A percentile compares a stretch with the other conserved stretches of the same genome.
These are phyloP conservation scores for Atkinsonella hypoxylon DNA, from an alignment of 2,329 filamentous ascomycete genomes.

Conservation along the genomic window DNA sequence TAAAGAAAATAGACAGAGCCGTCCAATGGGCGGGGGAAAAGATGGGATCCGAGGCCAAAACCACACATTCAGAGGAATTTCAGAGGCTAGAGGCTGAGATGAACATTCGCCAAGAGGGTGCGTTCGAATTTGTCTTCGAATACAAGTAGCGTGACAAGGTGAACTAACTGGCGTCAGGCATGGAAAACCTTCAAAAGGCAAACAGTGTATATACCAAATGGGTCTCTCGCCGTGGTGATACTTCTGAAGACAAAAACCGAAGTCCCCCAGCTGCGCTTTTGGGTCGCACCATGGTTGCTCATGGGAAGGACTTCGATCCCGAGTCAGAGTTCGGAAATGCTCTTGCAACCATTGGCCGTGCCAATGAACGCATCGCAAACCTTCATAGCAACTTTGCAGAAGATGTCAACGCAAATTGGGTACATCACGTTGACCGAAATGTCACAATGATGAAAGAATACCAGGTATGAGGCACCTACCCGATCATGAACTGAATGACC, in stretches of 20 bases:
- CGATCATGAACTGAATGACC: not conserved
- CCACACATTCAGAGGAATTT: conserved; percentile 80
- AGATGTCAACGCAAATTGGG: conserved; percentile 70
- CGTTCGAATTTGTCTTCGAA: not conserved
- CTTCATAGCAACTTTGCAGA: conserved; percentile 75
- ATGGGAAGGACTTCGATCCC: conserved; percentile 85
- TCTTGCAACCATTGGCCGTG: conserved; percentile 65
- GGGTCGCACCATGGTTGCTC: conserved; percentile 72
- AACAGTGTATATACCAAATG: conserved; percentile 83
- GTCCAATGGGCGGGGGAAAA: conserved; percentile 98
- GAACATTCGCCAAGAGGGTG: conserved; percentile 77
- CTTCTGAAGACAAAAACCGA: conserved; percentile 75
- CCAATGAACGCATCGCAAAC: conserved; percentile 77
- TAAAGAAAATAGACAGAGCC: conserved; percentile 86
- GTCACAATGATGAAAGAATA: conserved; percentile 96
- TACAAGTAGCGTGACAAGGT: too few species aligned
- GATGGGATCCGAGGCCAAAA: conserved; percentile 87
- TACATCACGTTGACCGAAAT: conserved; percentile 82
- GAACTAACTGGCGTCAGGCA: conserved; percentile 41
- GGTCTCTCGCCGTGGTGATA: conserved; percentile 70
- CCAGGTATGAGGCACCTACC: conserved; percentile 46
- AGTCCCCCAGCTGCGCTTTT: conserved; percentile 66
- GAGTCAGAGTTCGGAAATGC: conserved; percentile 88
- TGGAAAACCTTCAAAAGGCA: conserved; percentile 79
- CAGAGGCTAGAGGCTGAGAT: conserved; percentile 84